phyloP scores from a whole-genome alignment of 345 rosid genomes.

The Psidium friedrichsthalianum region DNA sequence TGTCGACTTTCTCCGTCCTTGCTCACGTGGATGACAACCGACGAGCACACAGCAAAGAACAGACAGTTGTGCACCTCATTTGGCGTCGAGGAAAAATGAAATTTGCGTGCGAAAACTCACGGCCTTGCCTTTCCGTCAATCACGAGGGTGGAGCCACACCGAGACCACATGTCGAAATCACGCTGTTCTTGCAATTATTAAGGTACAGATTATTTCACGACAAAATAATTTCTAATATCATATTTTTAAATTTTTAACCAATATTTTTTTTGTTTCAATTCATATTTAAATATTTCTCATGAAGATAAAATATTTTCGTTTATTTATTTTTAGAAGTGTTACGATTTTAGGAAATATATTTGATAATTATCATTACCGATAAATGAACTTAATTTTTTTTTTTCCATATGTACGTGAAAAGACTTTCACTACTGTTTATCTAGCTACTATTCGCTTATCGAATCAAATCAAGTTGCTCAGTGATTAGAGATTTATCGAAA shows the following conservation, averaged over 20 bases:
- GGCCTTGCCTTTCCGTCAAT: background rate
- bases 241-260: background rate
- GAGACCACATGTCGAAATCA: background rate
- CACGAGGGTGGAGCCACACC: too few relatives aligned
- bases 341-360: background rate
- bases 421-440: background rate
- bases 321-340: rapidly evolving
- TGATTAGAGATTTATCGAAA: background rate
- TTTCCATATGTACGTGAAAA: background rate
- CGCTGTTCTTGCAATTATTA: too few relatives aligned
- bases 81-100: background rate
- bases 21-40: too few relatives aligned
- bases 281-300: background rate
- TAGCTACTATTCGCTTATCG: background rate
- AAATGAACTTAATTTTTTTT: rapidly evolving
- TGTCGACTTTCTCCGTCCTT: too few relatives aligned
- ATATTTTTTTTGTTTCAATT: background rate
- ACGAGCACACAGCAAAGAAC: background rate
- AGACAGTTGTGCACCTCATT: background rate
- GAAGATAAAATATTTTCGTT: too few relatives aligned
- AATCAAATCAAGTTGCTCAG: background rate
- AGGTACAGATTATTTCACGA: too few relatives aligned
- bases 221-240: too few relatives aligned
- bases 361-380: rapidly evolving
- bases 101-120: background rate